Evolutionary conservation across 164 flowering plant species (phyloP).

Genomic region (Stephania cephalantha): DNA sequence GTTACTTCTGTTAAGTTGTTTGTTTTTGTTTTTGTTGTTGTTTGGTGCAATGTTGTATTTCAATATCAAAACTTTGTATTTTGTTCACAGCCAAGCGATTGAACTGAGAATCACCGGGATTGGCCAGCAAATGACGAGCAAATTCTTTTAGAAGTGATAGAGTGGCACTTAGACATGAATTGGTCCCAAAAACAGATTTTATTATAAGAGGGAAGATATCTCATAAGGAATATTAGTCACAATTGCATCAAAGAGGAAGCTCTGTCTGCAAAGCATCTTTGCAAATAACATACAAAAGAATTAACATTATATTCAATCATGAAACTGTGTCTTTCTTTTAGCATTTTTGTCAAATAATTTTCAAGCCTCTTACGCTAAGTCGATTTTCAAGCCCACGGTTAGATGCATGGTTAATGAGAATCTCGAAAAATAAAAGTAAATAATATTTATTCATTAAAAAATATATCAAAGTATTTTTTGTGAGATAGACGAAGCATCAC

Average conservation of each 20-base stretch:
- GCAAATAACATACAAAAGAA: slow-evolving; percentile 51
- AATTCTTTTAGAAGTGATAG: slow-evolving; percentile 89
- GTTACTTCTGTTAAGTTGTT: too few relatives aligned
- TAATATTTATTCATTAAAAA: neutral
- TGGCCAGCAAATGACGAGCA: slow-evolving; percentile 68
- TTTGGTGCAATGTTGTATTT: too few relatives aligned
- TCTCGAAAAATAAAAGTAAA: slow-evolving; percentile 10
- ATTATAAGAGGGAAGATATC: slow-evolving; percentile 83
- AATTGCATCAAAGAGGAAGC: slow-evolving; percentile 75
- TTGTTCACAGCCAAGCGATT: slow-evolving; percentile 77
- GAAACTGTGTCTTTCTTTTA: slow-evolving; percentile 8
- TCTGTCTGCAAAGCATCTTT: slow-evolving; percentile 71
- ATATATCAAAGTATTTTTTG: too few relatives aligned
- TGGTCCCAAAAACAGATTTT: slow-evolving; percentile 51
- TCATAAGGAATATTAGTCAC: slow-evolving; percentile 89
- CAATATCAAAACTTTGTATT: too few relatives aligned
- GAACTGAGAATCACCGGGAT: slow-evolving; percentile 80
- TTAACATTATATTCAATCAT: neutral
- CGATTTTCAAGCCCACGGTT: slow-evolving; percentile 41
- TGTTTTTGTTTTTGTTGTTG: too few relatives aligned
- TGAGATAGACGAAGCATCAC: too few relatives aligned
- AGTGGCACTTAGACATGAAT: slow-evolving; percentile 59
- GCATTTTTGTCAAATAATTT: slow-evolving; percentile 45
- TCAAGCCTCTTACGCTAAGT: slow-evolving; percentile 39
- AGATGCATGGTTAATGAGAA: slow-evolving; percentile 52